Percentiles rank a stretch among this genome's conserved stretches.
phyloP scores from a whole-genome alignment of 1,284 basidiomycete species.

The Cutaneotrichosporon cutaneum region DNA sequence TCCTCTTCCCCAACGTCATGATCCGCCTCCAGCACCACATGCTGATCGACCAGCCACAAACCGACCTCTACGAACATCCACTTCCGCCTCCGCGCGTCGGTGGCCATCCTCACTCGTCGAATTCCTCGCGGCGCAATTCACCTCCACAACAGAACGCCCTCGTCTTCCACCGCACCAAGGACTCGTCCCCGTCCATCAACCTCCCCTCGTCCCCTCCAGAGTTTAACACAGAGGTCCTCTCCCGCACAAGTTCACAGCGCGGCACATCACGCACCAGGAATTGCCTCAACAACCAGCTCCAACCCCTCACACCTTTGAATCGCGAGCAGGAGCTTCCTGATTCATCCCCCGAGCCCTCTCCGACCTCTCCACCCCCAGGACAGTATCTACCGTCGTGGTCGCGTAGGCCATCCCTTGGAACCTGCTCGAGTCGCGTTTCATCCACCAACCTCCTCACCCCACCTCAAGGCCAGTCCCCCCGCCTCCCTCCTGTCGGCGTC shows the following conservation, averaged over 20 bases:
- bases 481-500: not conserved
- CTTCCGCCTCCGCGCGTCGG: not conserved
- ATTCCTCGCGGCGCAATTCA: not conserved
- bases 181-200: constrained; percentile 4
- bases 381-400: not conserved
- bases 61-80: not conserved
- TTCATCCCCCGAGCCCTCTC: not conserved
- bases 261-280: not conserved
- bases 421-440: not conserved
- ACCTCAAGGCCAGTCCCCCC: not conserved
- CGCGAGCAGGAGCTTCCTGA: not conserved
- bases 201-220: constrained; percentile 8
- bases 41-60: not conserved
- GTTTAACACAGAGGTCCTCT: not conserved
- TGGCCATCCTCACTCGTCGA: not conserved
- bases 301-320: not conserved
- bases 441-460: not conserved
- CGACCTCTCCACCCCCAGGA: not conserved
- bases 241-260: not conserved
- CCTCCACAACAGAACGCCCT: constrained; percentile 3
- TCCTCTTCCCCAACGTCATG: not conserved
- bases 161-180: not conserved
- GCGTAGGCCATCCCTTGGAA: not conserved
- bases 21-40: not conserved
- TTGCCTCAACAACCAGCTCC: not conserved